Conservation (phyloP, 1,139 yeast species). For the Nadsonia commutata region DNA sequence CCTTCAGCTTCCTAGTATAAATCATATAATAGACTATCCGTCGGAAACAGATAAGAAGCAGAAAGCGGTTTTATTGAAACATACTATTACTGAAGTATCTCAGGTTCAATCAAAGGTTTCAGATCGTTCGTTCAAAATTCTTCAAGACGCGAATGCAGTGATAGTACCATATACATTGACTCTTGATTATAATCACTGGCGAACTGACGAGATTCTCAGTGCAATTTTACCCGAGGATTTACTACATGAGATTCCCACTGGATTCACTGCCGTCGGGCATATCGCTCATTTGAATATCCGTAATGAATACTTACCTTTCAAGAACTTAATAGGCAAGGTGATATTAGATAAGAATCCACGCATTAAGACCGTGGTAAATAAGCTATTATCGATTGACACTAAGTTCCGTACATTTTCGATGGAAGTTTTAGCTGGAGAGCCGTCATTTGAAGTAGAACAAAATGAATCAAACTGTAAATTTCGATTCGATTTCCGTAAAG, state of each 20-base stretch:
- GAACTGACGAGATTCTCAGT: slow-evolving; percentile 69
- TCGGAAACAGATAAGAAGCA: slow-evolving; percentile 13
- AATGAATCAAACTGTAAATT: slow-evolving; percentile 78
- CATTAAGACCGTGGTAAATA: slow-evolving; percentile 86
- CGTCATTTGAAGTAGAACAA: slow-evolving; percentile 66
- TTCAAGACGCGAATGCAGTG: slow-evolving; percentile 33
- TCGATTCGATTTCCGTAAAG: slow-evolving; percentile 78
- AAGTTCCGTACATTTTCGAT: slow-evolving; percentile 83
- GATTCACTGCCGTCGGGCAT: slow-evolving; percentile 91
- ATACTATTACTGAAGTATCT: slow-evolving; percentile 30
- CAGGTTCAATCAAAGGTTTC: slow-evolving; percentile 30
- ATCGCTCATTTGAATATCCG: slow-evolving; percentile 84
- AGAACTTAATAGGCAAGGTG: slow-evolving; percentile 72
- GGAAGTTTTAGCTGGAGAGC: slow-evolving; percentile 79
- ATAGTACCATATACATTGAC: slow-evolving; percentile 40
- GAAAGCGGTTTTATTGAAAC: slow-evolving; percentile 53
- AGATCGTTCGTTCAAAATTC: slow-evolving; percentile 27
- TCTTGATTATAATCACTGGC: slow-evolving; percentile 72
- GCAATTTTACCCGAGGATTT: slow-evolving; percentile 64
- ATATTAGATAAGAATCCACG: slow-evolving; percentile 74
- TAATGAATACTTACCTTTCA: slow-evolving; percentile 75
- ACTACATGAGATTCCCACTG: slow-evolving; percentile 66
- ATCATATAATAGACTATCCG: slow-evolving; percentile 43
- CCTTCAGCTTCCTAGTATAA: slow-evolving; percentile 46
- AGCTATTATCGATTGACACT: slow-evolving; percentile 73